Evolutionary conservation across 1,284 basidiomycete genomes (phyloP), one percentile per base, ranked within the genome.

Genomic region (Cystobasidiaceae sp.): DNA sequence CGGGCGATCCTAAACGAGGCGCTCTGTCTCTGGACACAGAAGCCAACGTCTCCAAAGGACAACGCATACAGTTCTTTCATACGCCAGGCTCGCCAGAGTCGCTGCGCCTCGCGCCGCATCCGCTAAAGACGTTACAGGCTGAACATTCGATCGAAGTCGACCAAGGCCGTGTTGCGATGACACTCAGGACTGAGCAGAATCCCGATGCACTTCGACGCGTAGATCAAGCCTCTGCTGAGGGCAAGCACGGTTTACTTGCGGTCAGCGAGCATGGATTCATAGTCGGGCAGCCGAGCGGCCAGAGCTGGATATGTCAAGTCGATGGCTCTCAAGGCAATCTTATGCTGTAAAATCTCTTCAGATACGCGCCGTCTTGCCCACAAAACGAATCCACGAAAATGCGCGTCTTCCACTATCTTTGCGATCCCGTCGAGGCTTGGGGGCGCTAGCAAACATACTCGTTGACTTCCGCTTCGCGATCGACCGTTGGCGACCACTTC

Each of bases 21-120:
- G 60, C 55, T 9, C 56, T 68, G 13, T 62, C 67, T 5, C 34
- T 68, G 9, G 67, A 68, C 34, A 68, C 67, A 4, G 67, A 68
- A 39, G 56, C 46, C 32, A 52, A 54, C 30, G 48, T 68, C 39
- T 30, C 30, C 11, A 27, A 28, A 8, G 67, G 67, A 4, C 52
- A 59, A 33, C 33, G 41, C 19, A 37, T 64, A 1, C 61, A 68
- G 34, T 61, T 67, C 52, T 52, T 67, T n/a, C 59, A 56, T 33
- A 37, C 49, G 9, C 39, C 57, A 27, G 21, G 9, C n/a, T n/a
- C 0, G 28, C 4, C 32, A 19, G 11, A 9, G n/a, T 28, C 8
- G 21, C 28, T 7, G 9, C 30, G 25, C 21, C 15, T 25, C 23
- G 13, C 7, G 41, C 33, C 25, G 19, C 15, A 11, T 39, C 41